Evolutionary conservation across 1,139 yeast genomes (phyloP).

Genomic region (Hyphopichia khmerensis): DNA sequence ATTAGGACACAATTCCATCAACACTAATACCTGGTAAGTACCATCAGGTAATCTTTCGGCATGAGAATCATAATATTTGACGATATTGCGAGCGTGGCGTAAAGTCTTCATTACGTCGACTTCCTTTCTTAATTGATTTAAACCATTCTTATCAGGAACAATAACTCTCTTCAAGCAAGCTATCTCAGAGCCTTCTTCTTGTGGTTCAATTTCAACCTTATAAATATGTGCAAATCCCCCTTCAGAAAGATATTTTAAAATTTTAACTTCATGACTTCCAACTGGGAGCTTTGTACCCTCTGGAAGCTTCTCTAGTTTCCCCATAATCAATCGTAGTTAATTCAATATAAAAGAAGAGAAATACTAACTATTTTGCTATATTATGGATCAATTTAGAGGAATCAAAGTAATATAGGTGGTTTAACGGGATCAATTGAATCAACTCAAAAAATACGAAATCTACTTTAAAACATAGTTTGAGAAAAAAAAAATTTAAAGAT

Average conservation of each 20-base stretch:
- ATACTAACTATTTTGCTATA: background rate
- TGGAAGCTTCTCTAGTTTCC: slow-evolving; percentile 30
- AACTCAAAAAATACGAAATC: background rate
- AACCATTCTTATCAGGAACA: slow-evolving; percentile 68
- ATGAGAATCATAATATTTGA: slow-evolving; percentile 71
- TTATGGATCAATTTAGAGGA: background rate
- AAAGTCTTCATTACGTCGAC: slow-evolving; percentile 79
- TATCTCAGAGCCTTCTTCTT: slow-evolving; percentile 33
- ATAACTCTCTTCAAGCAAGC: slow-evolving; percentile 76
- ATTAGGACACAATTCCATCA: slow-evolving; percentile 78
- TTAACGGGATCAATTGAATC: background rate
- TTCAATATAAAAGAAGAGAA: background rate
- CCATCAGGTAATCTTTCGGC: slow-evolving; percentile 61
- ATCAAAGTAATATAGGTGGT: background rate
- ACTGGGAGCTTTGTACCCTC: slow-evolving; percentile 43
- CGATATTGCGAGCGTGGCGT: slow-evolving; percentile 56
- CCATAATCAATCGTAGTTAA: slow-evolving; percentile 1
- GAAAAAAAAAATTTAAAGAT: background rate
- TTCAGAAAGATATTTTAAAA: slow-evolving; percentile 41
- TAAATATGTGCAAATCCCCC: slow-evolving; percentile 61
- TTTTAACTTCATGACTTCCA: slow-evolving; percentile 40
- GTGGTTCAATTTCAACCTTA: slow-evolving; percentile 49
- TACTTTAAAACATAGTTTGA: background rate
- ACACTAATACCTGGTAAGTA: slow-evolving; percentile 68
- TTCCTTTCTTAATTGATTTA: slow-evolving; percentile 66